phyloP scores from a whole-genome alignment of 768 basidiomycete species.

The Infundibulicybe gibba region DNA sequence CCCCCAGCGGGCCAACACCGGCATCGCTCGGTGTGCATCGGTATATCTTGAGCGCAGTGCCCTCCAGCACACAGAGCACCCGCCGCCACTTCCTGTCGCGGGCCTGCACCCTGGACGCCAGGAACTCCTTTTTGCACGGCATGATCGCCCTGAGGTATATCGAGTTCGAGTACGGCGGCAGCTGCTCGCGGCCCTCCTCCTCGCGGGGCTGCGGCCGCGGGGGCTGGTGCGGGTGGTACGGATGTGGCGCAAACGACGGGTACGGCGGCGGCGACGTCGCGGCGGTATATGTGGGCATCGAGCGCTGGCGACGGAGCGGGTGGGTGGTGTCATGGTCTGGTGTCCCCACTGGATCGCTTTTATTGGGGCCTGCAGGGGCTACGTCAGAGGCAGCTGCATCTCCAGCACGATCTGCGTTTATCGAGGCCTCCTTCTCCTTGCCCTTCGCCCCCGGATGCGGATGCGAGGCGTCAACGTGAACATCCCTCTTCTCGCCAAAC shows the following conservation, averaged over 20 bases:
- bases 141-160: constrained; percentile 80
- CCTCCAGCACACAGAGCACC: constrained; percentile 85
- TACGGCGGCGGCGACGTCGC: constrained; percentile 67
- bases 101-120: constrained; percentile 78
- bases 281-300: constrained; percentile 66
- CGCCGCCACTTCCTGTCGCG: constrained; percentile 91
- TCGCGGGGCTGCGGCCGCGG: constrained; percentile 67
- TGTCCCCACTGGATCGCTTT: not conserved
- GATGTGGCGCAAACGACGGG: constrained; percentile 32
- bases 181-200: constrained; percentile 79
- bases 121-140: constrained; percentile 93
- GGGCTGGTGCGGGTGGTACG: constrained; percentile 16
- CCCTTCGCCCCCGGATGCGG: not conserved
- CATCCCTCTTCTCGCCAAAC: constrained; percentile 21
- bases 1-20: constrained; percentile 53
- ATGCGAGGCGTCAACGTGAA: constrained; percentile 24
- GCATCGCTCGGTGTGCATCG: constrained; percentile 38
- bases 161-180: constrained; percentile 80
- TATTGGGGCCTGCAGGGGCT: constrained; percentile 1
- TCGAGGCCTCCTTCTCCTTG: not conserved
- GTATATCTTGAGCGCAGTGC: constrained; percentile 84
- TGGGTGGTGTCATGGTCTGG: not conserved
- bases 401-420: too few relatives aligned
- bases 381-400: constrained; percentile 6
- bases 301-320: constrained; percentile 49